phyloP scores from a whole-genome alignment of 805 yeast species.

The Candida namnaoensis region DNA sequence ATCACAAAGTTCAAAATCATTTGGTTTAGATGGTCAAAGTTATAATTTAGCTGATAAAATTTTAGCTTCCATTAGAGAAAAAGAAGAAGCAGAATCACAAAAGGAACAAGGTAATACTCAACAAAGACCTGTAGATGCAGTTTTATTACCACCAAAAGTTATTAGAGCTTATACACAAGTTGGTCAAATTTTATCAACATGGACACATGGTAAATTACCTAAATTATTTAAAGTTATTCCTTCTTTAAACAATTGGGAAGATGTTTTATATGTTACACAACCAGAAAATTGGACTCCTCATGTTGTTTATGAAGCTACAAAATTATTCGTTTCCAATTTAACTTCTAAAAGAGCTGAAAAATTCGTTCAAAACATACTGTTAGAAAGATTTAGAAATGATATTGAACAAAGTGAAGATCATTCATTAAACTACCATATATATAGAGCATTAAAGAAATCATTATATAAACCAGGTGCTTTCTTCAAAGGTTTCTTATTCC shows the following conservation, averaged over 20 bases:
- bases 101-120: conserved; percentile 16
- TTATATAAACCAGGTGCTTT: conserved; percentile 96
- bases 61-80: conserved; percentile 80
- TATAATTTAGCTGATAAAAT: conserved; percentile 86
- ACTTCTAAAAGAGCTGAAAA: conserved; percentile 83
- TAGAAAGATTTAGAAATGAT: conserved; percentile 63
- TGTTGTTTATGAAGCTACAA: conserved; percentile 91
- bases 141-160: conserved; percentile 89
- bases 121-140: conserved; percentile 54
- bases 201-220: conserved; percentile 96
- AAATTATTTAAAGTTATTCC: conserved; percentile 94
- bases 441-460: conserved; percentile 86
- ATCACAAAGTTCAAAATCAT: conserved; percentile 23
- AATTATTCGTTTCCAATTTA: conserved; percentile 84
- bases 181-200: conserved; percentile 77
- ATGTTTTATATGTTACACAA: conserved; percentile 82
- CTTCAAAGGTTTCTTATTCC: conserved; percentile 92
- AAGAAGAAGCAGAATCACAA: conserved; percentile 34
- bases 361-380: conserved; percentile 59
- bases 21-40: conserved; percentile 30
- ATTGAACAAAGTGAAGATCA: conserved; percentile 71
- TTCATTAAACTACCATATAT: conserved; percentile 82
- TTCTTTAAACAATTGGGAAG: conserved; percentile 90
- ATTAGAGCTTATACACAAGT: conserved; percentile 91
- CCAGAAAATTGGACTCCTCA: conserved; percentile 95